Conservation (phyloP, 2,329 filamentous ascomycete species). For the Xylariaceae sp. region DNA sequence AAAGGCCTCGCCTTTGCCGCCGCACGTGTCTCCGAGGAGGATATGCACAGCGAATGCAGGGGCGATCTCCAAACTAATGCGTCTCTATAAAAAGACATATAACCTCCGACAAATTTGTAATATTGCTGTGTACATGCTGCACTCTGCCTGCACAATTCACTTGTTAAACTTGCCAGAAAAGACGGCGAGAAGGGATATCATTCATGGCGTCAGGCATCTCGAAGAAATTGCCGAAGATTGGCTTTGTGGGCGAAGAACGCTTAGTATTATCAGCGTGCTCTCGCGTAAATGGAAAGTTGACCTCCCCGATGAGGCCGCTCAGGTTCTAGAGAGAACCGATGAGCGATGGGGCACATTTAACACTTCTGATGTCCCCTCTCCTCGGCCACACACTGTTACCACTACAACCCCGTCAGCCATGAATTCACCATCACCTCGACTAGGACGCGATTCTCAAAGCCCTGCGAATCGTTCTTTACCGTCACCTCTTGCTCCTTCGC, state of each 20-base stretch:
- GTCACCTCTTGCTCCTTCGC: constrained; percentile 35
- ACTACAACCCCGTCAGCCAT: constrained; percentile 31
- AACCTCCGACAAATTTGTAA: constrained; percentile 94
- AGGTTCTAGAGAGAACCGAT: constrained; percentile 78
- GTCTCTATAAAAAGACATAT: constrained; percentile 91
- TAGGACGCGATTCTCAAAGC: constrained; percentile 43
- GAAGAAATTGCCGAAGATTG: constrained; percentile 97
- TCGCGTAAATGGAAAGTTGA: constrained; percentile 89
- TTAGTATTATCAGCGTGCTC: constrained; percentile 84
- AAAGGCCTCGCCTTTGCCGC: constrained; percentile 78
- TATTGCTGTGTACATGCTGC: constrained; percentile 92
- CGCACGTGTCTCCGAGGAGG: constrained; percentile 87
- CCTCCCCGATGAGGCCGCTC: constrained; percentile 80
- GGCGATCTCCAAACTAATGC: constrained; percentile 90
- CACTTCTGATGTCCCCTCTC: constrained; percentile 65
- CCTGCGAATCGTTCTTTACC: constrained; percentile 44
- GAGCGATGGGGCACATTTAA: constrained; percentile 77
- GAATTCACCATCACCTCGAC: constrained; percentile 32
- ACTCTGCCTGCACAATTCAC: constrained; percentile 94
- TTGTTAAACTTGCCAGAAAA: constrained; percentile 92
- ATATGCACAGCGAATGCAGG: constrained; percentile 89
- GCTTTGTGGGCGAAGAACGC: constrained; percentile 84
- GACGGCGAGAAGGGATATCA: constrained; percentile 85
- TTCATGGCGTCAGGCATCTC: constrained; percentile 86
- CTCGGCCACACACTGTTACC: constrained; percentile 41